These are phyloP conservation scores for Fusarium coffeatum DNA, from an alignment of 2,329 filamentous ascomycete species.

Conservation along the genomic window DNA sequence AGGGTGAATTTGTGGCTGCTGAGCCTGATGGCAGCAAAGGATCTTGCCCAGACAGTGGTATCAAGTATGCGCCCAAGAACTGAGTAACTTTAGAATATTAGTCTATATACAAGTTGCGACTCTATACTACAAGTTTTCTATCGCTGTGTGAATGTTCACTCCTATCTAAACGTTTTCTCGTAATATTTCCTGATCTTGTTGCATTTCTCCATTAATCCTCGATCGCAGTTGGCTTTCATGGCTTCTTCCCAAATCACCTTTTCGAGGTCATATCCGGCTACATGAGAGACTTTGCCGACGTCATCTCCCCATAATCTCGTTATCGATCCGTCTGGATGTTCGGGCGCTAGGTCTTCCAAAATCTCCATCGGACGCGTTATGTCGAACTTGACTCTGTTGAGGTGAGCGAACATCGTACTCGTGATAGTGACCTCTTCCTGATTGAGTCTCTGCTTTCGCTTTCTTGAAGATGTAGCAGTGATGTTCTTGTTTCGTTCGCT, in stretches of 20 bases:
- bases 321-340: slow-evolving; percentile 13
- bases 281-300: slow-evolving; percentile 14
- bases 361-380: slow-evolving; percentile 20
- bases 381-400: slow-evolving; percentile 44
- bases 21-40: slow-evolving; percentile 65
- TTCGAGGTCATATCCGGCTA: slow-evolving; percentile 42
- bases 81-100: background rate
- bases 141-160: background rate
- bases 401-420: slow-evolving; percentile 41
- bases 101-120: background rate
- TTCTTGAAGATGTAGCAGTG: background rate
- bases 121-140: background rate
- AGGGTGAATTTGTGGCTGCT: slow-evolving; percentile 69
- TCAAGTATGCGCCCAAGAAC: slow-evolving; percentile 47
- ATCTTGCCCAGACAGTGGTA: slow-evolving; percentile 64
- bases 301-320: slow-evolving; percentile 39
- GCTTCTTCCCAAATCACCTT: slow-evolving; percentile 43
- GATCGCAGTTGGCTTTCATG: slow-evolving; percentile 37
- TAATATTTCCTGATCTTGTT: slow-evolving; percentile 42
- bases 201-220: slow-evolving; percentile 36
- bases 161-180: slow-evolving; percentile 31
- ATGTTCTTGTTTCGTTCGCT: background rate
- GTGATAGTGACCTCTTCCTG: slow-evolving; percentile 14
- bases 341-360: slow-evolving; percentile 15
- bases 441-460: background rate